Evolutionary conservation across 169 alveolate genomes (phyloP).

Genomic region (Cryptosporidium meleagridis): DNA sequence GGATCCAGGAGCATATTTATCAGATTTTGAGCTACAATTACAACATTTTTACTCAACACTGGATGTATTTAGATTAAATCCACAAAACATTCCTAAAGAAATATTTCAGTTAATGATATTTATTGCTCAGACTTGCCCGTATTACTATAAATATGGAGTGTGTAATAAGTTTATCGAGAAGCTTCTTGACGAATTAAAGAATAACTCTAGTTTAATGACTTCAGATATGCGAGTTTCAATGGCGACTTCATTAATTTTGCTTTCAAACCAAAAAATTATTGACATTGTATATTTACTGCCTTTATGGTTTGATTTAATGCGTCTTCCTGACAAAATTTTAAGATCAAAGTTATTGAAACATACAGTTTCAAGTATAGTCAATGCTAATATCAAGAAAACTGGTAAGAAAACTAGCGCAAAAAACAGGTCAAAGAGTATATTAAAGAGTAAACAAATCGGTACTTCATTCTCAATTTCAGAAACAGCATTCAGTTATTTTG

Average conservation of each 20-base stretch:
- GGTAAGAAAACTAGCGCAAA: slow-evolving; percentile 4
- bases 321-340: slow-evolving; percentile 45
- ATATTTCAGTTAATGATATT: slow-evolving; percentile 77
- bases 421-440: background rate
- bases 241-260: slow-evolving; percentile 35
- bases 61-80: slow-evolving; percentile 75
- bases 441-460: slow-evolving; percentile 30
- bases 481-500: background rate
- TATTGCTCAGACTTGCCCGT: slow-evolving; percentile 78
- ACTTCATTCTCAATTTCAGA: slow-evolving; percentile 29
- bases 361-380: slow-evolving; percentile 37
- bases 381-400: slow-evolving; percentile 8
- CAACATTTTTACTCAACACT: slow-evolving; percentile 72
- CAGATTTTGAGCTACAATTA: slow-evolving; percentile 77
- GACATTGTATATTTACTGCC: slow-evolving; percentile 57
- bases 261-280: slow-evolving; percentile 62
- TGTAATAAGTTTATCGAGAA: slow-evolving; percentile 51
- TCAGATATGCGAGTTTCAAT: slow-evolving; percentile 56
- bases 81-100: slow-evolving; percentile 74
- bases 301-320: slow-evolving; percentile 72
- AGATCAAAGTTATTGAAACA: slow-evolving; percentile 52
- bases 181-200: slow-evolving; percentile 33
- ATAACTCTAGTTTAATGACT: slow-evolving; percentile 42
- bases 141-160: slow-evolving; percentile 40
- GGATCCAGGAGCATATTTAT: slow-evolving; percentile 77